Percentiles rank a stretch among this genome's conserved stretches.
Evolutionary conservation across 2,329 filamentous ascomycete genomes (phyloP).

Genomic region (Dichotomopilus funicola): DNA sequence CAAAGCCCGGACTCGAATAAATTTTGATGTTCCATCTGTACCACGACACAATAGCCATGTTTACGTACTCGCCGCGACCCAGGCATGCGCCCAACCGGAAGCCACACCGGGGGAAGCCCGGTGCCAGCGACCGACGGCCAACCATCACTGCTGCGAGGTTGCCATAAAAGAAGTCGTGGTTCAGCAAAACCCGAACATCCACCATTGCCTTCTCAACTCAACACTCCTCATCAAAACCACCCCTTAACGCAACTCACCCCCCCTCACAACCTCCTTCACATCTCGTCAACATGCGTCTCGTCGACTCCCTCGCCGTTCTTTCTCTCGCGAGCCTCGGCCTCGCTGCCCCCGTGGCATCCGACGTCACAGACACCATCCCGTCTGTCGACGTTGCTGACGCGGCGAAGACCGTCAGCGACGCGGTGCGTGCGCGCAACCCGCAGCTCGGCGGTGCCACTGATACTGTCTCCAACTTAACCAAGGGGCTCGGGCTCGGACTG

Average conservation of each 20-base stretch:
- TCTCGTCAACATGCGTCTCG: conserved; percentile 12
- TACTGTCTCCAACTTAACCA: too few species aligned
- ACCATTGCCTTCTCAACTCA: too few species aligned
- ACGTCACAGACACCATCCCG: neutral
- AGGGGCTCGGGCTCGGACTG: too few species aligned
- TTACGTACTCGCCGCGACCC: neutral
- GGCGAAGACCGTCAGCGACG: neutral
- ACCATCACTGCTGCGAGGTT: too few species aligned
- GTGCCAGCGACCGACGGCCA: neutral
- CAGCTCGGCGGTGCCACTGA: too few species aligned
- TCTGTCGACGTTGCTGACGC: neutral
- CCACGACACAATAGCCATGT: too few species aligned
- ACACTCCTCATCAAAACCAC: neutral
- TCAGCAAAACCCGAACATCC: neutral
- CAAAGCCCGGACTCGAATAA: too few species aligned
- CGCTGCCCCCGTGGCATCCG: conserved; percentile 1
- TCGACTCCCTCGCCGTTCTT: conserved; percentile 9
- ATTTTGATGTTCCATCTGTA: too few species aligned
- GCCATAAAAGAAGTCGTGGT: neutral
- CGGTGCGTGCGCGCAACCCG: neutral
- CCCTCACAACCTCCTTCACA: neutral
- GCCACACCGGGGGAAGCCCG: conserved; percentile 4
- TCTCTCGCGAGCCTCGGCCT: conserved; percentile 10
- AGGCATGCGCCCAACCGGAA: conserved; percentile 1
- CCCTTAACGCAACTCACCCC: neutral